Percentiles rank a stretch among this genome's conserved stretches.
Conservation (phyloP, 371 early-diverging fungal species). For the Actinomortierella ambigua region DNA sequence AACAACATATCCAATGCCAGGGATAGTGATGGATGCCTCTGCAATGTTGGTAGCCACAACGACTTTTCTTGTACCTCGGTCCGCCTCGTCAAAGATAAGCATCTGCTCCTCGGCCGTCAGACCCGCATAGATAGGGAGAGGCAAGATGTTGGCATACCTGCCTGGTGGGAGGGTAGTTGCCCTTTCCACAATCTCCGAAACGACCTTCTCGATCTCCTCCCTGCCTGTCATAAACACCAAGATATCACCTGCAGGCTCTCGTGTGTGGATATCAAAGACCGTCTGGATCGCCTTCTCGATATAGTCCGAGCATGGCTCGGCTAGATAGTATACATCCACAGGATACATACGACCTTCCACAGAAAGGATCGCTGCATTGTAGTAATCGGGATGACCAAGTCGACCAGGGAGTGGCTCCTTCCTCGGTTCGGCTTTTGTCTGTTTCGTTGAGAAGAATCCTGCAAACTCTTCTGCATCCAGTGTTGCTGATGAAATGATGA, state of each 20-base stretch:
- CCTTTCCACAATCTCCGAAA: conserved; percentile 50
- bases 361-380: conserved; percentile 66
- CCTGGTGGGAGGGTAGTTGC: conserved; percentile 50
- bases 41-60: conserved; percentile 99
- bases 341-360: conserved; percentile 85
- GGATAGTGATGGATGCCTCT: conserved; percentile 95
- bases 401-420: conserved; percentile 3
- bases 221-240: conserved; percentile 93
- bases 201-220: conserved; percentile 83
- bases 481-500: conserved; percentile 85
- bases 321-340: conserved; percentile 73
- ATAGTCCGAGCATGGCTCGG: conserved; percentile 67
- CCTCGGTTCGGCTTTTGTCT: conserved; percentile 41
- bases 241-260: conserved; percentile 75
- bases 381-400: neutral
- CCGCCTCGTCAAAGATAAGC: conserved; percentile 91
- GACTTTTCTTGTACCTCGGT: conserved; percentile 85
- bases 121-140: conserved; percentile 88
- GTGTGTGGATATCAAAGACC: conserved; percentile 76
- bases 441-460: conserved; percentile 60
- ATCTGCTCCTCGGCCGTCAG: conserved; percentile 89
- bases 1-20: conserved; percentile 91
- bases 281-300: conserved; percentile 80
- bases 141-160: conserved; percentile 60
- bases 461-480: conserved; percentile 71